A percentile compares a stretch with the other conserved stretches of the same genome.
Conservation (phyloP, 768 basidiomycete genomes). For the Gloeophyllum trabeum region DNA sequence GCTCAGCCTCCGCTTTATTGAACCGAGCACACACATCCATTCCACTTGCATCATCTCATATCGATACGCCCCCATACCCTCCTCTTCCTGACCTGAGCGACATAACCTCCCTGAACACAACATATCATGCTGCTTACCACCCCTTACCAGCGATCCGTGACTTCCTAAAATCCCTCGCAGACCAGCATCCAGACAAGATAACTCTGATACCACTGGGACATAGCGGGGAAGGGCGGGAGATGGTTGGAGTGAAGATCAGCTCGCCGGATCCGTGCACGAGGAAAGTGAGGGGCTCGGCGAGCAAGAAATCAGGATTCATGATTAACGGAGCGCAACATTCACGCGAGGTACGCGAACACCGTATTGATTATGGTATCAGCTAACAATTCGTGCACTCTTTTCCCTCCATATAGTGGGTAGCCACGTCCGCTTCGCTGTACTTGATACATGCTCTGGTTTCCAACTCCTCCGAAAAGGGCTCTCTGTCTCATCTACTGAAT, state of each 20-base stretch:
- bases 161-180: slow-evolving; percentile 39
- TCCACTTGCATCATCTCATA: too few species aligned
- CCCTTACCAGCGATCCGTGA: slow-evolving; percentile 38
- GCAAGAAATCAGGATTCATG: slow-evolving; percentile 44
- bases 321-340: slow-evolving; percentile 68
- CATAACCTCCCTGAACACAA: background rate
- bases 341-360: slow-evolving; percentile 54
- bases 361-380: too few species aligned
- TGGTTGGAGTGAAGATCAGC: slow-evolving; percentile 41
- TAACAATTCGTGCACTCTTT: too few species aligned
- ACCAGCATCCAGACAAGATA: slow-evolving; percentile 33
- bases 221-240: slow-evolving; percentile 46
- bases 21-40: background rate
- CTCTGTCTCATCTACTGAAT: slow-evolving; percentile 37
- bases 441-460: slow-evolving; percentile 59
- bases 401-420: slow-evolving; percentile 53
- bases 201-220: slow-evolving; percentile 40
- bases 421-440: slow-evolving; percentile 63
- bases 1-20: background rate
- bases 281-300: slow-evolving; percentile 7
- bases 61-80: background rate
- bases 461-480: slow-evolving; percentile 31
- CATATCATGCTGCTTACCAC: slow-evolving; percentile 39
- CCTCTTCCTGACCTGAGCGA: background rate
- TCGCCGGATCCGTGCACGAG: slow-evolving; percentile 8